Evolutionary conservation across 2,329 filamentous ascomycete species (phyloP).

Genomic region (Xylaria sp.): DNA sequence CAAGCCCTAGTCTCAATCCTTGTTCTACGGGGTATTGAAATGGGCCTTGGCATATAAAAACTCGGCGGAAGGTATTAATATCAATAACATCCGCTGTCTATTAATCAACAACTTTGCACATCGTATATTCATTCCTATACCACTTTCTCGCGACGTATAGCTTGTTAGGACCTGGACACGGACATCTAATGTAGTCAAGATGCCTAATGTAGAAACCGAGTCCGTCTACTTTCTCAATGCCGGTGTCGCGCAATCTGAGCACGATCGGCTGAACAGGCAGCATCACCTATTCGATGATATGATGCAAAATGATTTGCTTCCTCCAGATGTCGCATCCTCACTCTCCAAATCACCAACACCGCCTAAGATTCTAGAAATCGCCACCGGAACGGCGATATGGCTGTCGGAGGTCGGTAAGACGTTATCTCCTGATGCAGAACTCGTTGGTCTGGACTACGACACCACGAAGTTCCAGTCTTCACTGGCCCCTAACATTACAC

Average conservation of each 20-base stretch:
- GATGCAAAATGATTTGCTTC: constrained; percentile 31
- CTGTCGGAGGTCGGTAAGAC: constrained; percentile 27
- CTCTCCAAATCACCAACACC: constrained; percentile 10
- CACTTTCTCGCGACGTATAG: not conserved
- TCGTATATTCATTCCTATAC: not conserved
- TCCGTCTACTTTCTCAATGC: constrained; percentile 36
- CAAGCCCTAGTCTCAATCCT: not conserved
- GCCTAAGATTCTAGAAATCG: constrained; percentile 31
- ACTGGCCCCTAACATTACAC: constrained; percentile 23
- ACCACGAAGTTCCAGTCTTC: constrained; percentile 31
- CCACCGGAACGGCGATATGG: constrained; percentile 33
- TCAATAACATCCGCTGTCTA: not conserved
- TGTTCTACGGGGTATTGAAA: no score
- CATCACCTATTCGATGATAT: constrained; percentile 30
- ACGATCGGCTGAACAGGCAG: constrained; percentile 30
- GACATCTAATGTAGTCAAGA: not conserved
- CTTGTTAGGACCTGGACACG: not conserved
- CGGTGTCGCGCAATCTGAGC: constrained; percentile 28
- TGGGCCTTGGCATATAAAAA: not conserved
- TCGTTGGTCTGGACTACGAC: constrained; percentile 35
- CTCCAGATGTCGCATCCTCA: constrained; percentile 27
- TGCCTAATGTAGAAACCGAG: constrained; percentile 12
- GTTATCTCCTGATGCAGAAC: constrained; percentile 24
- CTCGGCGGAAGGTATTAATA: not conserved
- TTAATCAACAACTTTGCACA: not conserved